Evolutionary conservation across 805 yeast species (phyloP).

Genomic region (Candida quercuum): DNA sequence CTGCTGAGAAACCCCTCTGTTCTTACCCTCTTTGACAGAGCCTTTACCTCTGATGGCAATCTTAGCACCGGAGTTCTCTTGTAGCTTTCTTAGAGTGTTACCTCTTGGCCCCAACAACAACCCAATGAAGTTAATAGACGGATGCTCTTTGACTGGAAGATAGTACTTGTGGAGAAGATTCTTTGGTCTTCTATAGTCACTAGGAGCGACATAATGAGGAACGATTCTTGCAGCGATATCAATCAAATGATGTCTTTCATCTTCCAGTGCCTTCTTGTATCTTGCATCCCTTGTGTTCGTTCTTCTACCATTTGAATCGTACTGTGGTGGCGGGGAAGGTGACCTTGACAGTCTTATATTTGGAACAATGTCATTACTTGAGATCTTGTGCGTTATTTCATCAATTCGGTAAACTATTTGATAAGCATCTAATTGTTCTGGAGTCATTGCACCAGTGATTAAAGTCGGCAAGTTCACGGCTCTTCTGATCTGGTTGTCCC

Average conservation of each 20-base stretch:
- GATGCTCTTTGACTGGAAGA: constrained; percentile 81
- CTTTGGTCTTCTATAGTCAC: constrained; percentile 65
- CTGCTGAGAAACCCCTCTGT: constrained; percentile 30
- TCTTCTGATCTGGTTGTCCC: constrained; percentile 7
- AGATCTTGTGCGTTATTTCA: constrained; percentile 64
- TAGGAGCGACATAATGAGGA: constrained; percentile 78
- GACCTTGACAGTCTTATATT: constrained; percentile 47
- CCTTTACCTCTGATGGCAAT: constrained; percentile 94
- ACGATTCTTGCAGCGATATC: constrained; percentile 65
- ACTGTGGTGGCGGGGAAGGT: constrained; percentile 90
- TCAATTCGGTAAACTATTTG: constrained; percentile 67
- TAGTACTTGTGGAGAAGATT: constrained; percentile 76
- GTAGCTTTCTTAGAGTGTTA: constrained; percentile 73
- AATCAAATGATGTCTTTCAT: constrained; percentile 77
- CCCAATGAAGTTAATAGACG: constrained; percentile 91
- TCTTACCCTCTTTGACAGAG: constrained; percentile 88
- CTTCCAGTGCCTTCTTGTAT: constrained; percentile 55
- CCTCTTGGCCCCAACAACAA: constrained; percentile 93
- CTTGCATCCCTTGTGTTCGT: constrained; percentile 78
- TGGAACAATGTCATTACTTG: constrained; percentile 44
- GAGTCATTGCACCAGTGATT: constrained; percentile 46
- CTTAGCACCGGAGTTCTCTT: constrained; percentile 80
- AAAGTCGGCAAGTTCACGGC: constrained; percentile 32
- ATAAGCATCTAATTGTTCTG: constrained; percentile 78
- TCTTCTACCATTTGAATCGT: constrained; percentile 79